phyloP scores from a whole-genome alignment of 1,284 basidiomycete genomes.

The Ceratorhiza oryzae-sativae region DNA sequence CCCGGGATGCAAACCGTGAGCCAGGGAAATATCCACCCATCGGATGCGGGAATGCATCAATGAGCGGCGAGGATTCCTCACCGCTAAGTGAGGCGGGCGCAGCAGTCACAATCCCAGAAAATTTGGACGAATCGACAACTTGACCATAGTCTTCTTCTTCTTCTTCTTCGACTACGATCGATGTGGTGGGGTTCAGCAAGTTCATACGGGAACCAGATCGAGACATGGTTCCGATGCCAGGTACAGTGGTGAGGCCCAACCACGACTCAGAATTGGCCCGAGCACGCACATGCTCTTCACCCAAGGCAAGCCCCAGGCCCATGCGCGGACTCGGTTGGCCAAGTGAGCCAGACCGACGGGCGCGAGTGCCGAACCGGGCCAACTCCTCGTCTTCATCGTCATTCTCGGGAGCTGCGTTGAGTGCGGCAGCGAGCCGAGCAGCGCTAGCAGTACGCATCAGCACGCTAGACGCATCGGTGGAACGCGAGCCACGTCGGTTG shows the following conservation, averaged over 20 bases:
- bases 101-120: conserved; percentile 2
- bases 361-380: conserved; percentile 5
- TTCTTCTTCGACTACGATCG: conserved; percentile 17
- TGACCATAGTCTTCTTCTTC: conserved; percentile 37
- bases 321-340: conserved; percentile 11
- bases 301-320: conserved; percentile 18
- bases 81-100: neutral
- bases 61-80: conserved; percentile 23
- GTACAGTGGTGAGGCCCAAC: neutral
- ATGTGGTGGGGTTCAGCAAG: conserved; percentile 5
- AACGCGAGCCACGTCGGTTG: neutral
- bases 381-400: conserved; percentile 20
- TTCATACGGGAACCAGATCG: conserved; percentile 36
- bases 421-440: conserved; percentile 28
- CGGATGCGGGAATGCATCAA: conserved; percentile 29
- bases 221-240: neutral
- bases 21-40: conserved; percentile 36
- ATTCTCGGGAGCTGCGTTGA: conserved; percentile 25
- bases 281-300: neutral
- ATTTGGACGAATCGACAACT: conserved; percentile 14
- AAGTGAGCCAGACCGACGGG: conserved; percentile 14
- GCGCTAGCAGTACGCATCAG: conserved; percentile 31
- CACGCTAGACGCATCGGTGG: conserved; percentile 23
- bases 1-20: conserved; percentile 26
- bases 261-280: conserved; percentile 20